Evolutionary conservation across 1,284 basidiomycete genomes (phyloP), one percentile per base, ranked within the genome.

Genomic region (Cryptococcus sp.): DNA sequence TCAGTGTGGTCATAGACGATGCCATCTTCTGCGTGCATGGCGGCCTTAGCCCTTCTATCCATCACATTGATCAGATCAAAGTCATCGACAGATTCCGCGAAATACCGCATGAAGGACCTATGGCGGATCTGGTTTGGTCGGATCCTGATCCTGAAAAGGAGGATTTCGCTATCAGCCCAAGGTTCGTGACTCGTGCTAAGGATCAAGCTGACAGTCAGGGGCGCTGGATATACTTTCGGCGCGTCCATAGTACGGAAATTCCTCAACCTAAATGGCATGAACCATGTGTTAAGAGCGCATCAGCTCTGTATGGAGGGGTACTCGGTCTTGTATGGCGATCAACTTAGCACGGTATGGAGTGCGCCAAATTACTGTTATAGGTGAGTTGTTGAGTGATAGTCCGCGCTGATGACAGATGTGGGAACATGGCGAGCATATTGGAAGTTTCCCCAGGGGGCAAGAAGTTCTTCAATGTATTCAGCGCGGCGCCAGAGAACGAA

Each of bases 61-160:
- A 99, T 78, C 95, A 93, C 53, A 95, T 99, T 74, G 96, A 99
- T 81, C 96, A 99, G 80, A 95, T 99, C 78, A 99, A 98, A 80
- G 91, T 99, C 50, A 92, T 99, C 51, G 96, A 99, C 82, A 88
- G 96, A 52, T 99, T 99, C 83, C 85, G 95, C 84, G 96, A 99
- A 82, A 98, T 99, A 61, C 96, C 96, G 45, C 96, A 99, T 73
- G 96, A 99, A 80, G 96, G 96, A 1, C 95, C 96, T 5, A 99
- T 99, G 93, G 95, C 95, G n/a, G 96, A 99, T 82, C 84, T 99
- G 23, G 96, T 99, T 2, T 99, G 96, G 96, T 97, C 93, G 47
- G 96, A 99, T 83, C 96, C 96, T 35, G 96, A 99, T 81, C 88
- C 93, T 47, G 95, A 98, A 78, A 98, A 98, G 78, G 95, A 98